phyloP scores from a whole-genome alignment of 257 asterid genomes.

The Jacaranda copaia region DNA sequence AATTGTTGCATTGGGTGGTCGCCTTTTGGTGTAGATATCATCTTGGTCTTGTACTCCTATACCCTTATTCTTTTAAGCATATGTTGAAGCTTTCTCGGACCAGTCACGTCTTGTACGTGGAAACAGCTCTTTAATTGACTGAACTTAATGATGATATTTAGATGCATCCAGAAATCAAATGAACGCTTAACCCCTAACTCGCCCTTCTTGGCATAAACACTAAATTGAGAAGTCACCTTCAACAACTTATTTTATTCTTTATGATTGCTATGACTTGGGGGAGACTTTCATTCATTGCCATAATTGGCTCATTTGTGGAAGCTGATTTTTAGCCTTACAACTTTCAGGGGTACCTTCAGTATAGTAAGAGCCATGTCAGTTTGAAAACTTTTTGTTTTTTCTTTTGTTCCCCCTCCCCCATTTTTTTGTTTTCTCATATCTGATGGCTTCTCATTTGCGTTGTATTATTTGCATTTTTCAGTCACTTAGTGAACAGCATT shows the following conservation, averaged over 20 bases:
- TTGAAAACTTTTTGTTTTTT: background rate
- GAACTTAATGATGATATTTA: background rate
- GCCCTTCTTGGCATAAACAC: background rate
- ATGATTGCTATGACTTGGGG: background rate
- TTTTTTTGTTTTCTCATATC: no score
- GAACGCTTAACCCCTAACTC: background rate
- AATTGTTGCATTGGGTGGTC: background rate
- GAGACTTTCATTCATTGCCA: background rate
- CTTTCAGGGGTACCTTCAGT: conserved; percentile 2
- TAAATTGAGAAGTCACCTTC: background rate
- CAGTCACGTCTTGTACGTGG: background rate
- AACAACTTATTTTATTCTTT: background rate
- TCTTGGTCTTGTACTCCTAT: background rate
- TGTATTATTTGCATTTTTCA: no score
- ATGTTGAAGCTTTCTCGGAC: background rate
- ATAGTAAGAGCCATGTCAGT: background rate
- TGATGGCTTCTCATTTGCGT: no score
- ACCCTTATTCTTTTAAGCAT: background rate
- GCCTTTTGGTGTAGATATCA: background rate
- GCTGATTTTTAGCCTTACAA: background rate
- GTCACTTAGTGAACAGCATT: no score
- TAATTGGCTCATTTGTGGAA: background rate
- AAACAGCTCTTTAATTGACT: background rate
- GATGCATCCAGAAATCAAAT: background rate
- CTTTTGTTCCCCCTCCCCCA: background rate